Evolutionary conservation across 208 protist genomes (phyloP), one percentile per base, ranked within the genome.

Genomic region (Strigomonas culicis): DNA sequence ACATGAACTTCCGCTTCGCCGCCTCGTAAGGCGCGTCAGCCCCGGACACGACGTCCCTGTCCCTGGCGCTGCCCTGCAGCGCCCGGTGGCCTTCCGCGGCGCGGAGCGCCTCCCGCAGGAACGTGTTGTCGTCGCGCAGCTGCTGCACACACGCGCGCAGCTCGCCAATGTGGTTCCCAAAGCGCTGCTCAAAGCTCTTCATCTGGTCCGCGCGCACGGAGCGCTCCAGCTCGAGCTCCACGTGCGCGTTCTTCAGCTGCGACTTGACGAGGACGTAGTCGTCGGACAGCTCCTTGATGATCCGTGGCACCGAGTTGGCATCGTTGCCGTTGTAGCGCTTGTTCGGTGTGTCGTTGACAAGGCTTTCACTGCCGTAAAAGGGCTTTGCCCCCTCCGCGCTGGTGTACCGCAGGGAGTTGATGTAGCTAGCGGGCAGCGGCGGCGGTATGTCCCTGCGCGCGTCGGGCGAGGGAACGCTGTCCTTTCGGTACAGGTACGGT

Each of bases 161-260:
- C 57, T 90, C 82, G 0, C 72, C 74, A 30, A 91, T 36, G 27
- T 92, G 71, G 3, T 75, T 68, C 1, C 65, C 66, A 39, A 74
- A 47, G 28, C 74, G 68, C 49, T 66, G 63, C 17, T 75, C 57
- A 55, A 92, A 52, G 30, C 89, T 82, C 19, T 74, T 80, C 25
- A 88, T 69, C 47, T 71, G 72, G 63, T 87, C 77, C 0, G 65
- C 70, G 52, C 85, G 84, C n/a, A 85, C 77, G 8, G 65, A 67
- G 28, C 81, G 80, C 75, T 92, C 88, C 31, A 90, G 76, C 68
- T 90, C 83, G 25, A 95, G 59, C 62, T 92, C 84, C 28, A 79
- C 64, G 28, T 80, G 24, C 21, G 75, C 74, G 19, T 79, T 86
- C 19, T 80, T 73, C 60, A 92, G 49, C 64, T 86, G 73, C 0